Base-by-base conservation (phyloP, 2,329 filamentous ascomycete genomes). In the Clonostachys sp. region DNA sequence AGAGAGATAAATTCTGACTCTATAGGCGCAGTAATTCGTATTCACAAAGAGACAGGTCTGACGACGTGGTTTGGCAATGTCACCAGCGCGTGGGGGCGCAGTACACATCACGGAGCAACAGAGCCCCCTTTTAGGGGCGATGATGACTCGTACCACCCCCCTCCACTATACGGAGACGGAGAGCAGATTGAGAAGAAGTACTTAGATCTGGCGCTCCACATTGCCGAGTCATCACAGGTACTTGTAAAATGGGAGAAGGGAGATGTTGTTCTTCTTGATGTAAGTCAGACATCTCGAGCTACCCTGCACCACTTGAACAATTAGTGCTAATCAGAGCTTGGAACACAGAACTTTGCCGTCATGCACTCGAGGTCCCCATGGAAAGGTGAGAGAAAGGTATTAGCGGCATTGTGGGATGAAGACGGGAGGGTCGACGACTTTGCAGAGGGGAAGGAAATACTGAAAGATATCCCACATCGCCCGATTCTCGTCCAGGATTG, bases 61-160 rank as follows among this genome's bases (percentile, higher is more conserved):
- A 53, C 56, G 1, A 59, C 58, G 0, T 65, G 58, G 52, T 67
- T 66, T 41, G 64, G 63, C 7, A 64, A 65, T 44, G 49, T 66
- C n/a, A 65, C 64, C 8, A 61, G 57, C 14, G 62, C 62, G 3
- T 66, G 62, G 62, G 63, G 61, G 5, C 57, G 61, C 12, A 65
- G 61, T 42, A 54, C 46, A 14, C 55, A 61, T 33, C 63, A 64
- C 44, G 61, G 62, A 13, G 63, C 61, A 33, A 65, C 62, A 2
- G 50, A 55, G 17, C 54, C 56, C 10, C 61, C 62, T 0, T 63
- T 62, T 46, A 54, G 51, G 14, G 61, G 61, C 5, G 61, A 65
- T 39, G 60, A 65, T 39, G 56, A 49, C n/a, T 61, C 59, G 3
- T 66, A 66, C 30, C 62, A 66, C 40, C 61, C 63, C 5, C 63